Percentiles rank a stretch among this genome's conserved stretches.
Evolutionary conservation across 768 basidiomycete species (phyloP).

Genomic region (Auricularia sp.): DNA sequence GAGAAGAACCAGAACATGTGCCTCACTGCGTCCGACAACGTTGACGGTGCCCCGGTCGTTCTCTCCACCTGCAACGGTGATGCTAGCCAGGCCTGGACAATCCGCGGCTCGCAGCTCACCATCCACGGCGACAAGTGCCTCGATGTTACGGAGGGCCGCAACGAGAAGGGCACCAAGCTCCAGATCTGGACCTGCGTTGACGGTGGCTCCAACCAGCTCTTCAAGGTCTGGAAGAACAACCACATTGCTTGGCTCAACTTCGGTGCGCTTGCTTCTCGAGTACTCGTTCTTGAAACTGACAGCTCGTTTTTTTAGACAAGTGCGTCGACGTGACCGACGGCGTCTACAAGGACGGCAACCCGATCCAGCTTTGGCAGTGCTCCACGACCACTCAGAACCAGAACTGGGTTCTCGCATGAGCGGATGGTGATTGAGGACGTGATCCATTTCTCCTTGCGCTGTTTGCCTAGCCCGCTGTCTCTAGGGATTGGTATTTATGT

Average conservation of each 20-base stretch:
- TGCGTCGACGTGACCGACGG: background rate
- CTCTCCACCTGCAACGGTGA: background rate
- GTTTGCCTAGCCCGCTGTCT: too few relatives aligned
- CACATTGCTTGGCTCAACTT: background rate
- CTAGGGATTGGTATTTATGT: too few relatives aligned
- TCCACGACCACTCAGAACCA: background rate
- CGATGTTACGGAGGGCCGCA: background rate
- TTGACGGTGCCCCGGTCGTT: background rate
- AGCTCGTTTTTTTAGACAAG: background rate
- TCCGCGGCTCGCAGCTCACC: background rate
- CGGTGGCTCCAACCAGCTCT: background rate
- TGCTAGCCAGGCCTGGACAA: background rate
- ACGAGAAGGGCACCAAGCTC: slow-evolving; percentile 1
- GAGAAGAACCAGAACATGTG: background rate
- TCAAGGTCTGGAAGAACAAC: background rate
- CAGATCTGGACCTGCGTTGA: slow-evolving; percentile 1
- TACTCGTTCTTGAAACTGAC: too few relatives aligned
- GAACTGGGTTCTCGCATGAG: background rate
- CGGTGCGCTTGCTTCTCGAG: background rate
- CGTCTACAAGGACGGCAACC: background rate
- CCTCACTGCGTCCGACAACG: background rate
- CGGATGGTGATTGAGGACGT: too few relatives aligned
- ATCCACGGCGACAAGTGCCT: slow-evolving; percentile 1
- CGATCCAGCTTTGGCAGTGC: background rate
- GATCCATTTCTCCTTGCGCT: too few relatives aligned